Conservation (phyloP, 768 basidiomycete genomes). For the Russula griseocarnosa region DNA sequence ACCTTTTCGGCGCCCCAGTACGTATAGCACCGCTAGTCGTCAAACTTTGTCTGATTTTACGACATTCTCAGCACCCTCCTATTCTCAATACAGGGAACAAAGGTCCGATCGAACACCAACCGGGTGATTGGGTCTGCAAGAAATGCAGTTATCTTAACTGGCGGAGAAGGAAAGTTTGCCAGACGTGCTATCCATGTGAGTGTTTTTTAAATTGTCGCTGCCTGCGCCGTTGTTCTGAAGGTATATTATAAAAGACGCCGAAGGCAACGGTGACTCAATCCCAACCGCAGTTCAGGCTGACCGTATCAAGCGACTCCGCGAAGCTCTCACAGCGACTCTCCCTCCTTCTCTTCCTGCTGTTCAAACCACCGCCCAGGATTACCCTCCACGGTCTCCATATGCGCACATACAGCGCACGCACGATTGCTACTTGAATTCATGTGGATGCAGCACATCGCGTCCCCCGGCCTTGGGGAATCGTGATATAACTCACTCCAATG, state of each 20-base stretch:
- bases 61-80: slow-evolving; percentile 61
- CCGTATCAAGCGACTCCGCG: slow-evolving; percentile 73
- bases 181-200: slow-evolving; percentile 82
- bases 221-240: slow-evolving; percentile 18
- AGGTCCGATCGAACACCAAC: slow-evolving; percentile 79
- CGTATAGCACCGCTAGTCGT: slow-evolving; percentile 27
- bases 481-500: slow-evolving; percentile 32
- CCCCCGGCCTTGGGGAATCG: background rate
- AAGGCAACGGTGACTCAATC: slow-evolving; percentile 85
- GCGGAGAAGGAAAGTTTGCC: slow-evolving; percentile 83
- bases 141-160: slow-evolving; percentile 88
- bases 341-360: background rate
- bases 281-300: slow-evolving; percentile 82
- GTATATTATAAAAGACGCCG: slow-evolving; percentile 53
- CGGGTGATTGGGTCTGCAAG: slow-evolving; percentile 57
- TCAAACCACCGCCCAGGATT: slow-evolving; percentile 4
- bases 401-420: slow-evolving; percentile 6
- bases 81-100: slow-evolving; percentile 87
- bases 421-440: slow-evolving; percentile 5
- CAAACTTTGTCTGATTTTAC: slow-evolving; percentile 17
- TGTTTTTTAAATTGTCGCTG: slow-evolving; percentile 25
- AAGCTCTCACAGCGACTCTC: slow-evolving; percentile 45
- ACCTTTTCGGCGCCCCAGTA: slow-evolving; percentile 53
- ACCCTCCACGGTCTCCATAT: background rate
- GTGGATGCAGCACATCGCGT: background rate